These are phyloP conservation scores for Globisporangium splendens DNA, from an alignment of 352 stramenopile genomes.

Conservation along the genomic window DNA sequence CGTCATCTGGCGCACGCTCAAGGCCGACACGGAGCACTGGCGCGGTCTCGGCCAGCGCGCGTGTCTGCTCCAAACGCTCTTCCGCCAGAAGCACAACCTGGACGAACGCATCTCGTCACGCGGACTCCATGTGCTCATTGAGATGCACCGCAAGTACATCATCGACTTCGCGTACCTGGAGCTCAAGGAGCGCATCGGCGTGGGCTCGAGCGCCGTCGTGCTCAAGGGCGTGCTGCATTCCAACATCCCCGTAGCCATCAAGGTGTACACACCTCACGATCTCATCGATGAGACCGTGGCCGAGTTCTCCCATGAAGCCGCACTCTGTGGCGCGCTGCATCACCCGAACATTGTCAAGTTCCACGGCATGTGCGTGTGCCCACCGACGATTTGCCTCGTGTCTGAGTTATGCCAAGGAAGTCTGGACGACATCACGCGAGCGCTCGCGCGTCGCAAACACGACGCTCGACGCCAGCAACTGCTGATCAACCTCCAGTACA, in stretches of 20 bases:
- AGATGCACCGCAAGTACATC: constrained; percentile 42
- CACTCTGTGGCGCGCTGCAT: constrained; percentile 60
- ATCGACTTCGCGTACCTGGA: constrained; percentile 55
- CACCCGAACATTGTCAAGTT: constrained; percentile 84
- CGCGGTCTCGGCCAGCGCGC: constrained; percentile 55
- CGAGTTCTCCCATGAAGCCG: constrained; percentile 81
- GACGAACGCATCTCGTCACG: constrained; percentile 55
- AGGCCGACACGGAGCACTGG: constrained; percentile 73
- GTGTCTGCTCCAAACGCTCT: constrained; percentile 45
- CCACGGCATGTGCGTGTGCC: constrained; percentile 79
- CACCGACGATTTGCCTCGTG: constrained; percentile 70
- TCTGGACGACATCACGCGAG: constrained; percentile 36
- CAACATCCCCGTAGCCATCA: constrained; percentile 58
- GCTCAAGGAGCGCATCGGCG: constrained; percentile 41
- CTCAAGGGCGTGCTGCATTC: constrained; percentile 59
- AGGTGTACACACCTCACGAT: constrained; percentile 66
- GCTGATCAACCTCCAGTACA: constrained; percentile 54
- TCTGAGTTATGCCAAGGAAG: constrained; percentile 49
- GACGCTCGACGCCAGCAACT: constrained; percentile 24
- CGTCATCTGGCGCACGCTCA: constrained; percentile 68
- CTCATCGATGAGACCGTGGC: constrained; percentile 62
- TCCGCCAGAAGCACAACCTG: constrained; percentile 45
- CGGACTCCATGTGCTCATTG: constrained; percentile 65
- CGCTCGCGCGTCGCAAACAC: constrained; percentile 23
- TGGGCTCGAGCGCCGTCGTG: constrained; percentile 54